Percentiles rank a stretch among this genome's conserved stretches.
phyloP scores from a whole-genome alignment of 768 basidiomycete genomes.

The Tulasnella sp. region DNA sequence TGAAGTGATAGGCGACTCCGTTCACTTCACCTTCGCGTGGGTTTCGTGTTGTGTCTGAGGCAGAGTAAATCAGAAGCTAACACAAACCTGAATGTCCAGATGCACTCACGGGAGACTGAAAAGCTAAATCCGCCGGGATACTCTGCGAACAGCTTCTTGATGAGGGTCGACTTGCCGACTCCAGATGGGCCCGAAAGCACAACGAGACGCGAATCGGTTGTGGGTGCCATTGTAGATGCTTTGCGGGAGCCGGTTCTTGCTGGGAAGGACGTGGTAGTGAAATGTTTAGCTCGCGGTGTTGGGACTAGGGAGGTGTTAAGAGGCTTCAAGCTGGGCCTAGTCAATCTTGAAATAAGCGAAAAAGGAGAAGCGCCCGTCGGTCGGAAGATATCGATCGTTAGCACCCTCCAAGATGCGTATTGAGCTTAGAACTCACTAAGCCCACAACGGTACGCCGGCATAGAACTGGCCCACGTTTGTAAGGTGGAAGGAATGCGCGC shows the following conservation, averaged over 20 bases:
- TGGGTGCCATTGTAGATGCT: neutral
- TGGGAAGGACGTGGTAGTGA: neutral
- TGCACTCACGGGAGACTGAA: slow-evolving; percentile 31
- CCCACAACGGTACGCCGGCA: neutral
- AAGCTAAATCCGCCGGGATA: slow-evolving; percentile 35
- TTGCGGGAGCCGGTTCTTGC: neutral
- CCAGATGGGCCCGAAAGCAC: slow-evolving; percentile 36
- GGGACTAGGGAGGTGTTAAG: neutral
- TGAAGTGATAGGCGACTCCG: slow-evolving; percentile 36
- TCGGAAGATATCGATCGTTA: neutral
- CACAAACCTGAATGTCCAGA: neutral
- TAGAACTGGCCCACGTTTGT: neutral
- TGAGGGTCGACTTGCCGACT: slow-evolving; percentile 36
- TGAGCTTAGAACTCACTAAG: neutral
- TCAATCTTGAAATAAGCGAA: neutral
- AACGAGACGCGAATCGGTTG: slow-evolving; percentile 24
- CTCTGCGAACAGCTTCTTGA: slow-evolving; percentile 31
- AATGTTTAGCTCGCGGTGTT: neutral
- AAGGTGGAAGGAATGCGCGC: neutral
- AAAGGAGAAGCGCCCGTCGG: neutral
- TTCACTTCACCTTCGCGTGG: slow-evolving; percentile 33
- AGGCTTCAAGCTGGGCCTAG: neutral
- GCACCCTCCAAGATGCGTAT: neutral
- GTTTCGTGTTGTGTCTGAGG: slow-evolving; percentile 32
- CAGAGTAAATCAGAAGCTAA: neutral